Evolutionary conservation across 805 yeast genomes (phyloP), one percentile per base, ranked within the genome.

Genomic region (Candida suzukii): DNA sequence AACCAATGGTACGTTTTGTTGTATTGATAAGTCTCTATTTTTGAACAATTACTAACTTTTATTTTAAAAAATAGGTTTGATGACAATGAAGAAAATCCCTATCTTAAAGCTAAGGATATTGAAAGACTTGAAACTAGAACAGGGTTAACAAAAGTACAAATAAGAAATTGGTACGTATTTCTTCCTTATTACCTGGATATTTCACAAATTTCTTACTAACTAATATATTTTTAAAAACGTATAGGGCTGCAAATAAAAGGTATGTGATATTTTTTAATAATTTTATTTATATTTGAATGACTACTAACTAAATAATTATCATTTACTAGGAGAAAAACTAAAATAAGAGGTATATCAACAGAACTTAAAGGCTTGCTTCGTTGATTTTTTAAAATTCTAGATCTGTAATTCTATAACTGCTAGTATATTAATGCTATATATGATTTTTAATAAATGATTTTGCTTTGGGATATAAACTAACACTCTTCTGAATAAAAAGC

Each of bases 241-340:
- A 17, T 17, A 32, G 35, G 35, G 35, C 35, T 13, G 35, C 35
- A 17, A 32, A 32, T 32, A 32, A 17, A 17, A 19, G 35, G 35
- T 32, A 32, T 17, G 35, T 32, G n/a, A n/a, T n/a, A n/a, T n/a
- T n/a, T n/a, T n/a, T n/a, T n/a, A n/a, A n/a, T n/a, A n/a, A n/a
- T 10, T 30, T 16, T 16, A 30, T 18, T 10, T 30, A 24, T 24
- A 8, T 24, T n/a, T 28, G 16, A 14, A 12, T 24, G 26, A 24
- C 11, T 28, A 28, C 30, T 28, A 28, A 28, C 30, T n/a, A 13
- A 13, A 13, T 13, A 11, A 28, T n/a, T n/a, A n/a, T n/a, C n/a
- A 28, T 13, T 13, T 8, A 28, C 6, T 28, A 28, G 30, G 30
- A 28, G 30, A 28, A 28, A 28, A 28, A 13, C 12, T 10, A 28